Evolutionary conservation across 306 rosid species (phyloP), one percentile per base, ranked within the genome.

Genomic region (Malus sylvestris): DNA sequence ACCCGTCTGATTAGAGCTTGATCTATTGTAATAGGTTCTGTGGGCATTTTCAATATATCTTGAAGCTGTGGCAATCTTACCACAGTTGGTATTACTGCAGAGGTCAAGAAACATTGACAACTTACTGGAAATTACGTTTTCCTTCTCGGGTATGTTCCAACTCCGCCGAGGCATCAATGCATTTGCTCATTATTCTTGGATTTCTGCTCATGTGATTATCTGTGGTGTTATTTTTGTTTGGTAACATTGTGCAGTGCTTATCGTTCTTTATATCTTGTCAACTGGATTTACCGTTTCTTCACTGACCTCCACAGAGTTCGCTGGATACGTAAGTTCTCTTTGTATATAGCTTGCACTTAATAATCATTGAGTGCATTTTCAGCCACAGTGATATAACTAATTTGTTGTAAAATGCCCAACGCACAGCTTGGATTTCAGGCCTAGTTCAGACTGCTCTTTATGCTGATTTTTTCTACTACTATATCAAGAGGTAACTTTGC

Each of bases 351-450:
- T 71, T 63, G 16, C 9, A 19, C 15, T n/a, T 64, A 2, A 12
- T n/a, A n/a, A 6, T 65, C 3, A 71, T 46, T 2, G 67, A 49
- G 4, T 40, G 30, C 19, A 38, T 29, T 62, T 62, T 68, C n/a
- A 6, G 29, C 74, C 32, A 5, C 19, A 32, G 57, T 60, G 46
- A 46, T 29, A 27, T 40, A n/a, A 22, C 8, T 61, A 14, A 49
- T 68, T 66, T 27, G 29, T 45, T 71, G 51, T 71, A 22, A 51
- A 71, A 33, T 64, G 22, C 49, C 11, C 22, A 63, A 64, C 10
- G 51, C 49, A 19, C 86, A 85, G 86, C 86, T 73, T 85, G 88
- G 83, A 12, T 85, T 13, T 79, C 88, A 42, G 88, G 88, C 49
- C 80, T 85, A 8, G 68, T 85, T 40, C 88, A 85, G 71, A 85